phyloP scores from a whole-genome alignment of 768 basidiomycete species.

The Trametes coccinea region DNA sequence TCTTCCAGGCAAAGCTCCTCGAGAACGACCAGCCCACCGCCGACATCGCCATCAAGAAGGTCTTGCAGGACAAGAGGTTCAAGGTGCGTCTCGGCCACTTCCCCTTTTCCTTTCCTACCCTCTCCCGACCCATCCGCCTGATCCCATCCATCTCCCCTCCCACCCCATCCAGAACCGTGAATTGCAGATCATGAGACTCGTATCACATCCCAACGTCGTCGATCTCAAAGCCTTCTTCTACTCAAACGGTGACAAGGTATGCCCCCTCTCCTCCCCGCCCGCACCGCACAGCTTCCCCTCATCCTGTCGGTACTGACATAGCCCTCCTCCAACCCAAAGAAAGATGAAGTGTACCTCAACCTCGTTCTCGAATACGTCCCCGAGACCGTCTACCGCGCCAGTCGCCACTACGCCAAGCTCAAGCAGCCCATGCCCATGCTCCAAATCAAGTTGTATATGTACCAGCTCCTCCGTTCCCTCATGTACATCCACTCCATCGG shows the following conservation, averaged over 20 bases:
- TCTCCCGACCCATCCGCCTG: background rate
- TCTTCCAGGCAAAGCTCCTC: slow-evolving; percentile 92
- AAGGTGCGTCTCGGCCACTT: slow-evolving; percentile 65
- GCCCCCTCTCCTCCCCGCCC: slow-evolving; percentile 25
- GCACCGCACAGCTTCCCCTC: background rate
- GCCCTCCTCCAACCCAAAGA: slow-evolving; percentile 49
- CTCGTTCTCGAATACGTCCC: slow-evolving; percentile 99
- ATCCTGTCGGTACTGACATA: slow-evolving; percentile 18
- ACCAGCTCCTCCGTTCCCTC: slow-evolving; percentile 95
- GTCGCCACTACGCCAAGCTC: slow-evolving; percentile 98
- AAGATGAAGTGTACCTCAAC: slow-evolving; percentile 99
- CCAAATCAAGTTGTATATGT: slow-evolving; percentile 99
- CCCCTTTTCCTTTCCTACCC: background rate
- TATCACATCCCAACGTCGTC: slow-evolving; percentile 96
- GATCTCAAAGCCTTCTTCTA: slow-evolving; percentile 99
- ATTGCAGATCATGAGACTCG: slow-evolving; percentile 97
- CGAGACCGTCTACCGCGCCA: slow-evolving; percentile 98
- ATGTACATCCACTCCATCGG: slow-evolving; percentile 99
- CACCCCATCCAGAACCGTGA: slow-evolving; percentile 83
- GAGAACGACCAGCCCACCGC: slow-evolving; percentile 53
- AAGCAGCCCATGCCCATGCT: slow-evolving; percentile 99
- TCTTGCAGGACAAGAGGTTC: slow-evolving; percentile 99
- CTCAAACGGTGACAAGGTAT: slow-evolving; percentile 97
- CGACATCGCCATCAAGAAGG: slow-evolving; percentile 99
- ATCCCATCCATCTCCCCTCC: background rate